Conservation (phyloP, 257 asterid genomes). For the Salvia miltiorrhiza region DNA sequence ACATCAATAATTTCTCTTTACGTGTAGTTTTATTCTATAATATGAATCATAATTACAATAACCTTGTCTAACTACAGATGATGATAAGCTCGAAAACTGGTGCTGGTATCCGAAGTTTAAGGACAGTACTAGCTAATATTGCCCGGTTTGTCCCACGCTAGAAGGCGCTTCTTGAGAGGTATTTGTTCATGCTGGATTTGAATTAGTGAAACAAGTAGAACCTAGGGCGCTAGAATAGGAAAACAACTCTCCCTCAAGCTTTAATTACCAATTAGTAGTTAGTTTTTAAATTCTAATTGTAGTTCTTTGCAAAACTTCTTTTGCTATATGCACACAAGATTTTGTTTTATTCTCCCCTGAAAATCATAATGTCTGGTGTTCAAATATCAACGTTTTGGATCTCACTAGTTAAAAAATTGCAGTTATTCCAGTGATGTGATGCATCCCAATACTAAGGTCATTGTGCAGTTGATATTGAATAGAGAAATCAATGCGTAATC, state of each 20-base stretch:
- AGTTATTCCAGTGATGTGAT: not conserved
- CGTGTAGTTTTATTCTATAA: not conserved
- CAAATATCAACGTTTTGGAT: not conserved
- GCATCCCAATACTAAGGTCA: not conserved
- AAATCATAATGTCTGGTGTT: not conserved
- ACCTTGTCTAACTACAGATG: slow-evolving; percentile 51
- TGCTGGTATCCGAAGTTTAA: slow-evolving; percentile 86
- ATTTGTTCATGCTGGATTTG: slow-evolving; percentile 6
- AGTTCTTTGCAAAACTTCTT: not conserved
- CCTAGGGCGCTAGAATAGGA: not conserved
- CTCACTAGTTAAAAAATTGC: not conserved
- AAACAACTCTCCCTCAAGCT: not conserved
- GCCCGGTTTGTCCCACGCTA: slow-evolving; percentile 62
- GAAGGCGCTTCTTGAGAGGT: slow-evolving; percentile 26
- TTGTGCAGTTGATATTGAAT: not conserved
- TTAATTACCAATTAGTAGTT: not conserved
- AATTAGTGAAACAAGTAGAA: not conserved
- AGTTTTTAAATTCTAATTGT: not conserved
- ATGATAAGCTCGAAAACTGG: slow-evolving; percentile 96
- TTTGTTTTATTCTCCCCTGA: not conserved
- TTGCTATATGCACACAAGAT: not conserved
- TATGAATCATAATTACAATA: not conserved
- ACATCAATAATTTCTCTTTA: slow-evolving; percentile 3
- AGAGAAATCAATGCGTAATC: not conserved
- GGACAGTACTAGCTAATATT: slow-evolving; percentile 75